Conservation (phyloP, 352 stramenopile species). For the Globisporangium nunn region DNA sequence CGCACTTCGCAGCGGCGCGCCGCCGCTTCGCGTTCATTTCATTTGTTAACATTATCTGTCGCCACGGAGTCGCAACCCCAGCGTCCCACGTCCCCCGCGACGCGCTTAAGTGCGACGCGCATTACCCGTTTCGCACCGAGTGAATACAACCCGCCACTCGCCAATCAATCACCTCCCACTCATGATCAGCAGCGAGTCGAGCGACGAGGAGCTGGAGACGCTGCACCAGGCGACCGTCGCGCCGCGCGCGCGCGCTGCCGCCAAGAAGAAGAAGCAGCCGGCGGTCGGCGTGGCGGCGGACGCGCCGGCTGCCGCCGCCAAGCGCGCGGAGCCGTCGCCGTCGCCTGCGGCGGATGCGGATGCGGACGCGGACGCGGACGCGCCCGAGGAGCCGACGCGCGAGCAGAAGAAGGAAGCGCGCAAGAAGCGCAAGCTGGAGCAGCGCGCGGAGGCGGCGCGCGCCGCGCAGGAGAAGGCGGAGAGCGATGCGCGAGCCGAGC, state of each 20-base stretch:
- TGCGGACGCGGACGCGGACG: slow-evolving; percentile 18
- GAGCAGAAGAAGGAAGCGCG: slow-evolving; percentile 66
- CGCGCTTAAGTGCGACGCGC: too few relatives aligned
- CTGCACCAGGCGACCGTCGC: slow-evolving; percentile 33
- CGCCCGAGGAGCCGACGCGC: slow-evolving; percentile 28
- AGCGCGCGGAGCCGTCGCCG: not conserved
- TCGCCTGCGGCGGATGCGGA: not conserved
- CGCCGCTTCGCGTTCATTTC: too few relatives aligned
- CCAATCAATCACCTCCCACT: too few relatives aligned
- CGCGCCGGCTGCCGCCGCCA: slow-evolving; percentile 1
- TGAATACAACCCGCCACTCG: too few relatives aligned
- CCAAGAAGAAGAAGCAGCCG: slow-evolving; percentile 17
- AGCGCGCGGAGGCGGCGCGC: slow-evolving; percentile 28
- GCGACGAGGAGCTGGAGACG: slow-evolving; percentile 79
- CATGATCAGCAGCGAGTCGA: slow-evolving; percentile 89
- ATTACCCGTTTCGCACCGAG: too few relatives aligned
- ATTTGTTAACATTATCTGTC: too few relatives aligned
- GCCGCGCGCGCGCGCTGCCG: slow-evolving; percentile 15
- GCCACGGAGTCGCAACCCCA: too few relatives aligned
- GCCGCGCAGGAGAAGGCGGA: slow-evolving; percentile 25
- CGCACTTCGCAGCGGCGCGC: too few relatives aligned
- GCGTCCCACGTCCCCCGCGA: too few relatives aligned
- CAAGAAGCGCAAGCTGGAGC: slow-evolving; percentile 63
- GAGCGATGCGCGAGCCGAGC: slow-evolving; percentile 20
- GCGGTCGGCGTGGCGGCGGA: slow-evolving; percentile 15